Evolutionary conservation across 129 eudicot species (phyloP).

Genomic region (Ambrosia artemisiifolia): DNA sequence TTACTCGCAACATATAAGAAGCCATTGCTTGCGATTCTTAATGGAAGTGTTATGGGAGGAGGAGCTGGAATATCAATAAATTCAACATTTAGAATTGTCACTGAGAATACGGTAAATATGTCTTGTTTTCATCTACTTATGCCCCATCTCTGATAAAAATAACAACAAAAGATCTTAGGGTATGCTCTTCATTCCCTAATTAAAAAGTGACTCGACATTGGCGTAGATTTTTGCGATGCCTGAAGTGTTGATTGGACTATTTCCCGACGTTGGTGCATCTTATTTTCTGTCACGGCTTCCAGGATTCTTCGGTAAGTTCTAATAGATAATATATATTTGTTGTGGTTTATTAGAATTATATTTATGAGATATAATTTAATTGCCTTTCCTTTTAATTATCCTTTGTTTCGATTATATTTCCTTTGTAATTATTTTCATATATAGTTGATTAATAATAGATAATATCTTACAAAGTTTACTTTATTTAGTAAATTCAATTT

Average conservation of each 20-base stretch:
- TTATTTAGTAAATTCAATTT: no score
- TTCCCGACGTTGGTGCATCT: slow-evolving; percentile 57
- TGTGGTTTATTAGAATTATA: no score
- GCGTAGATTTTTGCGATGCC: slow-evolving; percentile 51
- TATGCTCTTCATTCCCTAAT: no score
- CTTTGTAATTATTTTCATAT: no score
- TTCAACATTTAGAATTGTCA: slow-evolving; percentile 26
- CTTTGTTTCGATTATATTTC: no score
- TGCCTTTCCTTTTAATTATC: no score
- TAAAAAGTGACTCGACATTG: neutral
- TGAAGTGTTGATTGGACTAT: slow-evolving; percentile 39
- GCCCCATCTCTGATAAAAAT: no score
- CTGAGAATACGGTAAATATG: neutral
- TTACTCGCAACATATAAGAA: slow-evolving; percentile 43
- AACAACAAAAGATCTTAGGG: no score
- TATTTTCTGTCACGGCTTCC: slow-evolving; percentile 43
- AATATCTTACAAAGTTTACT: no score
- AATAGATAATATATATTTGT: no score
- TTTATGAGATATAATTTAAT: no score
- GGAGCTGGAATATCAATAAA: slow-evolving; percentile 53
- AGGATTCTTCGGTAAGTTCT: slow-evolving; percentile 40
- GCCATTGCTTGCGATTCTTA: slow-evolving; percentile 36
- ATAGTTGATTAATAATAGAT: no score
- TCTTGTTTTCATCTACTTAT: neutral
- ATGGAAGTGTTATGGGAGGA: slow-evolving; percentile 61